Percentiles rank a stretch among this genome's conserved stretches.
phyloP scores from a whole-genome alignment of 1,284 basidiomycete species.

The Apiotrichum montevideense region DNA sequence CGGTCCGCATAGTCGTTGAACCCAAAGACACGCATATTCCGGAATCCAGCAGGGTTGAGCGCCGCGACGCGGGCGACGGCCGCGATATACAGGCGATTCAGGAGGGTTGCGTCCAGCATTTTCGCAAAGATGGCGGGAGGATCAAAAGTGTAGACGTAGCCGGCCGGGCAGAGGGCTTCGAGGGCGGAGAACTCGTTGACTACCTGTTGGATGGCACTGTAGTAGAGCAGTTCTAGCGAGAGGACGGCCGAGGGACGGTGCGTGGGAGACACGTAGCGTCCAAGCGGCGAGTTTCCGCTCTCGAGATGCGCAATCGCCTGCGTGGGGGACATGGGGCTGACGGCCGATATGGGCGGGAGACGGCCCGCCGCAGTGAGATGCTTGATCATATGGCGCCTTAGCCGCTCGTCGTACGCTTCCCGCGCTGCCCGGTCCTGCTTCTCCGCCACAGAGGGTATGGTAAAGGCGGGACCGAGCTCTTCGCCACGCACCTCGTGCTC shows the following conservation, averaged over 20 bases:
- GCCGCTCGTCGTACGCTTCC: background rate
- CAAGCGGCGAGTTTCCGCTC: background rate
- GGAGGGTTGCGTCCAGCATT: slow-evolving; percentile 10
- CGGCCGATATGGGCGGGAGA: background rate
- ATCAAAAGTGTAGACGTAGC: slow-evolving; percentile 29
- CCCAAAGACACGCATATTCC: slow-evolving; percentile 1
- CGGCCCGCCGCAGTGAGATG: background rate
- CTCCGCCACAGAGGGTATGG: background rate
- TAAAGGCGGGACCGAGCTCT: background rate
- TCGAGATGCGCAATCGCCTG: background rate
- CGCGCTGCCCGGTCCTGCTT: background rate
- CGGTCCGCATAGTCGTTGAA: slow-evolving; percentile 12
- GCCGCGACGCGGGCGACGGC: background rate
- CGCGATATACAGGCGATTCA: slow-evolving; percentile 13
- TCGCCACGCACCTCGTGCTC: background rate
- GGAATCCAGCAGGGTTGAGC: background rate
- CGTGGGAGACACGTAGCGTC: background rate
- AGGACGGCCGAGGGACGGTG: slow-evolving; percentile 2
- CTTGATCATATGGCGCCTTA: slow-evolving; percentile 4
- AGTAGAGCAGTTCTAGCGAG: slow-evolving; percentile 21
- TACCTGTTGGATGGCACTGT: slow-evolving; percentile 10
- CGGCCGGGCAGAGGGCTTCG: slow-evolving; percentile 14
- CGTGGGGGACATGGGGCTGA: background rate
- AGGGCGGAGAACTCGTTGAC: slow-evolving; percentile 28
- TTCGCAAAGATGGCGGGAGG: slow-evolving; percentile 30